Evolutionary conservation across 805 yeast species (phyloP).

Genomic region (Brettanomyces custersianus): DNA sequence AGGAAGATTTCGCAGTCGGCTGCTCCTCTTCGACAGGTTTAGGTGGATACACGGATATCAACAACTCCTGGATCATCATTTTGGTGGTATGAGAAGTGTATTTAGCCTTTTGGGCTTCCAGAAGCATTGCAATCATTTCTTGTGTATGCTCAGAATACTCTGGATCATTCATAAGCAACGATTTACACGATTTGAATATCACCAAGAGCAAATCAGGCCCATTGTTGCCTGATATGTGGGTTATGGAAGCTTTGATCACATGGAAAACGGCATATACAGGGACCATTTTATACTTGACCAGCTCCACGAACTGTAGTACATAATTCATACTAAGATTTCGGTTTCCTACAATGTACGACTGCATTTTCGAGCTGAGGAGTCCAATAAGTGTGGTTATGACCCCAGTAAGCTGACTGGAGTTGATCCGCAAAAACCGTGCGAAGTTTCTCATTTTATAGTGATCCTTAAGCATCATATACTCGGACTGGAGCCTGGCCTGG

Average conservation of each 20-base stretch:
- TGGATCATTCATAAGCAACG: slow-evolving; percentile 46
- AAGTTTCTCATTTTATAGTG: slow-evolving; percentile 39
- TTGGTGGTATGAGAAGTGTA: too few species aligned
- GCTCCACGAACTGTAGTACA: slow-evolving; percentile 59
- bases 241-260: slow-evolving; percentile 53
- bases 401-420: too few species aligned
- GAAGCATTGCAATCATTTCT: slow-evolving; percentile 50
- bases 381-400: too few species aligned
- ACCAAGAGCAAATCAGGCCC: slow-evolving; percentile 62
- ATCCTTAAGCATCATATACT: slow-evolving; percentile 42
- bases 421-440: slow-evolving; percentile 59
- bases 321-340: slow-evolving; percentile 50
- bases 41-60: too few species aligned
- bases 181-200: slow-evolving; percentile 69
- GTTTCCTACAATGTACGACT: too few species aligned
- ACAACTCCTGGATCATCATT: too few species aligned
- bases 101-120: background rate
- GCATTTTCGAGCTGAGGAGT: too few species aligned
- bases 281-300: slow-evolving; percentile 66
- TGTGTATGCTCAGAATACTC: slow-evolving; percentile 52
- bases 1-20: too few species aligned
- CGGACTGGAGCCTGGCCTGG: slow-evolving; percentile 46
- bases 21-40: too few species aligned
- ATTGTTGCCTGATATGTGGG: slow-evolving; percentile 39
- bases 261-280: slow-evolving; percentile 69